These are phyloP conservation scores for Picochlorum sp. DNA, from an alignment of 139 green algal genomes.

Conservation along the genomic window DNA sequence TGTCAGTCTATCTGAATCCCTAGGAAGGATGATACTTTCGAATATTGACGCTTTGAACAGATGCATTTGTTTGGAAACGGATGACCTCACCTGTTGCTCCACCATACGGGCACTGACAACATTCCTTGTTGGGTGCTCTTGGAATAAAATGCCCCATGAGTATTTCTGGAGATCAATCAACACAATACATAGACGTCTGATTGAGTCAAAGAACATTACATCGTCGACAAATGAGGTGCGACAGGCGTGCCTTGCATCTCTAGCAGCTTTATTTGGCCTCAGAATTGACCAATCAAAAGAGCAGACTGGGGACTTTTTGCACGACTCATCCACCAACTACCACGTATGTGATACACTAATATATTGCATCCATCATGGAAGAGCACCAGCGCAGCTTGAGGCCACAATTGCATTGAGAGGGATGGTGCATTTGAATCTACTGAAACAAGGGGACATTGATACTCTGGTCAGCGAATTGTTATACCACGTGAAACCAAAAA, in stretches of 20 bases:
- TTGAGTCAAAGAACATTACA: too few species aligned
- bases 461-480: too few species aligned
- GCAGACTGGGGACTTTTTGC: neutral
- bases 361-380: too few species aligned
- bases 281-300: neutral
- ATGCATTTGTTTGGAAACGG: slow-evolving; percentile 13
- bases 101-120: slow-evolving; percentile 40
- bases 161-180: neutral
- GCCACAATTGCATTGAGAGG: too few species aligned
- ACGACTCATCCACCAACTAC: neutral
- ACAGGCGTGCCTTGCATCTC: neutral
- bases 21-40: slow-evolving; percentile 40
- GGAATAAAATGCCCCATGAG: neutral
- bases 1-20: slow-evolving; percentile 47
- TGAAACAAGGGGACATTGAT: too few species aligned
- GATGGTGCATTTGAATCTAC: too few species aligned
- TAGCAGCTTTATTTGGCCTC: slow-evolving; percentile 1
- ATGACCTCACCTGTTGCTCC: slow-evolving; percentile 20
- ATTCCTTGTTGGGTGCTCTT: neutral
- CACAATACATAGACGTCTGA: neutral
- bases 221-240: too few species aligned
- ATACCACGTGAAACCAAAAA: too few species aligned
- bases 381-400: too few species aligned
- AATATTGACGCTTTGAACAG: slow-evolving; percentile 38
- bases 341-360: too few species aligned